Conservation (phyloP, 2,329 filamentous ascomycete species). For the Fusarium anguioides region DNA sequence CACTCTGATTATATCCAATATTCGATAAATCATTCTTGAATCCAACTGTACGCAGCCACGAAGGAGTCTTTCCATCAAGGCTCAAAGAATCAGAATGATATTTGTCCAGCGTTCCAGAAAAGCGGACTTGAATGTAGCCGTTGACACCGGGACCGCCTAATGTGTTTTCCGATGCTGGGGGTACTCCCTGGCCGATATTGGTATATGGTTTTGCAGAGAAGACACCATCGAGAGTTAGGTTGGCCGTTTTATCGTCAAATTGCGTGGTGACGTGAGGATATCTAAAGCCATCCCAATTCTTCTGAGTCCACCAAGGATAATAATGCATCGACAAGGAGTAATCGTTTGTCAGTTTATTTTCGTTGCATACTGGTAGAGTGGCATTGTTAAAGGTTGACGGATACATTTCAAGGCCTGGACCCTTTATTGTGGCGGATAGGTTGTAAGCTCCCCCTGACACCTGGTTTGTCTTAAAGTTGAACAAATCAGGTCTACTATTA, state of each 20-base stretch:
- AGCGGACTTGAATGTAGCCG: background rate
- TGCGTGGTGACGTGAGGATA: background rate
- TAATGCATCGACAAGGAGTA: background rate
- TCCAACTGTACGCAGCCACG: background rate
- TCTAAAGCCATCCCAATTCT: conserved; percentile 1
- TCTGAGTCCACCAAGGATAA: background rate
- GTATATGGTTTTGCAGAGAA: background rate
- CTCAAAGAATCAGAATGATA: conserved; percentile 3
- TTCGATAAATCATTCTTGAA: conserved; percentile 6
- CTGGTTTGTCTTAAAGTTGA: conserved; percentile 6
- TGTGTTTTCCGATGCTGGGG: too few relatives aligned
- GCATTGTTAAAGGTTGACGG: background rate
- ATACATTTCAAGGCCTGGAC: too few relatives aligned
- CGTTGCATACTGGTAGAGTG: conserved; percentile 10
- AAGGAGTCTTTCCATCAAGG: background rate
- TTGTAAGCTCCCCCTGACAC: background rate
- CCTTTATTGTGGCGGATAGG: background rate
- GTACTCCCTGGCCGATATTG: background rate
- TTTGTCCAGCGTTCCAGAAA: background rate
- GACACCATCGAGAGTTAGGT: background rate
- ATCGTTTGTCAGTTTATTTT: background rate
- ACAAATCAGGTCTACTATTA: background rate
- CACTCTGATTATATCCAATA: background rate
- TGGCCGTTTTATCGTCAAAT: conserved; percentile 10
- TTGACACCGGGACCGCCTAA: accelerated